These are phyloP conservation scores for Fusarium longipes DNA, from an alignment of 2,329 filamentous ascomycete genomes.

Conservation along the genomic window DNA sequence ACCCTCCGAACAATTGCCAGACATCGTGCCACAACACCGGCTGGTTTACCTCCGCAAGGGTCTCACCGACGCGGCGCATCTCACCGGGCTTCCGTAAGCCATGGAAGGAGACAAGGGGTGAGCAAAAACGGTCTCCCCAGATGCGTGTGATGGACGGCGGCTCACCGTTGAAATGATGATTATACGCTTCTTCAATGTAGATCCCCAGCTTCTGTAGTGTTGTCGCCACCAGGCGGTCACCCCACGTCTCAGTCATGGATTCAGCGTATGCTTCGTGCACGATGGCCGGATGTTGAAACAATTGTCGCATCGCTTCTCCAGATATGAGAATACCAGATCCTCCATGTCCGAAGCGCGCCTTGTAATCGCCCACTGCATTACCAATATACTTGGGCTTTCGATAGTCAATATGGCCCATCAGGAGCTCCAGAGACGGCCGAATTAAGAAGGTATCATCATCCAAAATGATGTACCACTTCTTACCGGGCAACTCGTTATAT, in stretches of 20 bases:
- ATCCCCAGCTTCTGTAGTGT: conserved; percentile 65
- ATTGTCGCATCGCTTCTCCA: conserved; percentile 58
- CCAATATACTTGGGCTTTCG: conserved; percentile 62
- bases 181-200: conserved; percentile 66
- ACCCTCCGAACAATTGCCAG: conserved; percentile 60
- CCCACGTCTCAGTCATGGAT: conserved; percentile 64
- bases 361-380: conserved; percentile 68
- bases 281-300: conserved; percentile 58
- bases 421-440: conserved; percentile 58
- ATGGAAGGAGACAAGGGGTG: conserved; percentile 67
- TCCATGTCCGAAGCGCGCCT: conserved; percentile 66
- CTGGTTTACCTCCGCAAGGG: conserved; percentile 52
- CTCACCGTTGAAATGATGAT: conserved; percentile 67
- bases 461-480: conserved; percentile 69
- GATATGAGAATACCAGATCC: conserved; percentile 67
- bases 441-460: conserved; percentile 69
- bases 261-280: conserved; percentile 59
- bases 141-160: conserved; percentile 61
- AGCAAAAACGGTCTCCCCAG: conserved; percentile 62
- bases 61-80: conserved; percentile 59
- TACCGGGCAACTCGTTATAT: conserved; percentile 61
- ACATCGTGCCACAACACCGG: conserved; percentile 64
- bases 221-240: conserved; percentile 65
- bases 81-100: conserved; percentile 57
- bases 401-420: conserved; percentile 63